Percentiles rank a stretch among this genome's conserved stretches.
These are phyloP conservation scores for Phyllosticta citriasiana DNA, from an alignment of 2,329 filamentous ascomycete species.

Conservation along the genomic window DNA sequence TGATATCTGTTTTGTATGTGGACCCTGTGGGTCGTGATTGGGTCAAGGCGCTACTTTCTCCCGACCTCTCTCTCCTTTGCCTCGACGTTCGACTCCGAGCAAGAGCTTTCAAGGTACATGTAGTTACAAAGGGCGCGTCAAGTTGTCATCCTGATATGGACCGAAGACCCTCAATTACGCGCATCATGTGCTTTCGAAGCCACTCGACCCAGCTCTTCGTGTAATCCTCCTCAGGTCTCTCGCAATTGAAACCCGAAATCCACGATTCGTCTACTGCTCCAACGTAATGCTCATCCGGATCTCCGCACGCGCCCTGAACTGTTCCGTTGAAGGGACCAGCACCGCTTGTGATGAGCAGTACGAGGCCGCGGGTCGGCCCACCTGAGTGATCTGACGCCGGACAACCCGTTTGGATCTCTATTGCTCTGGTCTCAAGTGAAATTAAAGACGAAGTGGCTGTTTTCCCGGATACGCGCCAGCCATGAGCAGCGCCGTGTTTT, in stretches of 20 bases:
- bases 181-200: background rate
- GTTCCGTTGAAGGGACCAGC: background rate
- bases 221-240: background rate
- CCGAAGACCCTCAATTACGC: no score
- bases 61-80: no score
- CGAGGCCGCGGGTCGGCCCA: background rate
- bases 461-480: background rate
- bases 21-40: no score
- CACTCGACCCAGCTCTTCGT: background rate
- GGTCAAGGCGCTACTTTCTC: no score
- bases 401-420: background rate
- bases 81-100: no score
- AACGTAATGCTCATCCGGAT: background rate
- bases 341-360: background rate
- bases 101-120: no score
- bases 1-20: no score
- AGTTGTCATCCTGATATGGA: no score
- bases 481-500: background rate
- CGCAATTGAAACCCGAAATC: background rate
- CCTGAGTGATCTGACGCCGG: background rate
- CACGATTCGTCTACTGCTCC: background rate
- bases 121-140: no score
- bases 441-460: background rate
- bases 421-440: background rate
- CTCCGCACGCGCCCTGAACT: background rate